Evolutionary conservation across 75 land plant genomes (phyloP), one percentile per base, ranked within the genome.

Genomic region (Larix kaempferi): DNA sequence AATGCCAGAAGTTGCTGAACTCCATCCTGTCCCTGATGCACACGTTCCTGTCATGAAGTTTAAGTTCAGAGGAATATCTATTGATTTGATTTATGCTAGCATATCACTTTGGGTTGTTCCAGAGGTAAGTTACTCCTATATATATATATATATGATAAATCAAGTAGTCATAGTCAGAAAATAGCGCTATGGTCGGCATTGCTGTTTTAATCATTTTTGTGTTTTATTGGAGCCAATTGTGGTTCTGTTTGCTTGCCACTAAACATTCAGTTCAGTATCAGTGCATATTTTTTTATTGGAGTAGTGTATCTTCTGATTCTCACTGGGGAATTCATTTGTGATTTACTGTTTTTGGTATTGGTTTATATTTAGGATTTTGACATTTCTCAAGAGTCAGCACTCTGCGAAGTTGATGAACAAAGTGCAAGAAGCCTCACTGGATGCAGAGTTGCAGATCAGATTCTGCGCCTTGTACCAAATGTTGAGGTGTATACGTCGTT

Each of bases 41-140:
- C 86, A 86, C 74, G 88, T 86, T 2, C 88, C 88, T 14, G 88
- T 86, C 56, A 80, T 86, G 82, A 86, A 80, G 62, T 86, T 86
- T 57, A 85, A 86, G 72, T 84, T 86, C 73, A 57, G 74, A 58
- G 88, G 87, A 21, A 84, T 86, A 39, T 80, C 86, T 27, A 86
- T 86, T 64, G 88, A 86, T 74, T 79, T 86, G 29, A 59, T 86
- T n/a, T 86, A 86, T 78, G 88, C 88, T 7, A 79, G 86, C 65
- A 82, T 86, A 35, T 64, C 88, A 15, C 26, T 80, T 75, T 84
- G 87, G 88, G 86, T 63, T 33, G 80, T 86, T 17, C 88, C 88
- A n/a, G 88, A 84, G 55, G 86, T 84, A 76, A 79, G 75, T 33
- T 41, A 69, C 22, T 69, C 11, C 3, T 69, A n/a, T 33, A 21